These are phyloP conservation scores for Fusarium annulatum DNA, from an alignment of 2,329 filamentous ascomycete species.

Conservation along the genomic window DNA sequence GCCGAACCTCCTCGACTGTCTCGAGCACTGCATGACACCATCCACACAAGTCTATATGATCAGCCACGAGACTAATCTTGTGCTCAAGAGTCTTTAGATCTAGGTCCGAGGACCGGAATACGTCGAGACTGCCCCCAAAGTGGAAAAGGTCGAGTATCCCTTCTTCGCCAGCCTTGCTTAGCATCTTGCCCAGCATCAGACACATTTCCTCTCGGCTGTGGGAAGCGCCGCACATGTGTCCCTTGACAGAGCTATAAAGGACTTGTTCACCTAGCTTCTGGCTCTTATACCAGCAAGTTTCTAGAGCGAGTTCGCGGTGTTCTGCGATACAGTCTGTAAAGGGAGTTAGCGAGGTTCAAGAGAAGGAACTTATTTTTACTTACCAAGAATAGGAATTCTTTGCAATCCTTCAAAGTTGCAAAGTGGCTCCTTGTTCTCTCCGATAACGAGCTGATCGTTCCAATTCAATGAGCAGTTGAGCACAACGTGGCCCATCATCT, in stretches of 20 bases:
- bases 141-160: slow-evolving; percentile 20
- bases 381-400: slow-evolving; percentile 20
- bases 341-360: neutral
- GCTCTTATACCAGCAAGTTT: slow-evolving; percentile 16
- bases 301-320: slow-evolving; percentile 11
- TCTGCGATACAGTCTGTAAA: slow-evolving; percentile 16
- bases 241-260: slow-evolving; percentile 3
- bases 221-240: neutral
- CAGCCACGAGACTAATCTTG: slow-evolving; percentile 5
- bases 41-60: slow-evolving; percentile 16
- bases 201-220: slow-evolving; percentile 2
- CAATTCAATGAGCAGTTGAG: neutral
- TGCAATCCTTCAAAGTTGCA: neutral
- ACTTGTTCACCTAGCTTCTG: slow-evolving; percentile 9
- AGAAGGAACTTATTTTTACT: neutral
- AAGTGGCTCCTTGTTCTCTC: neutral
- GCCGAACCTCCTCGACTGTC: neutral
- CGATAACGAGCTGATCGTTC: slow-evolving; percentile 9
- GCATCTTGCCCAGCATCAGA: slow-evolving; percentile 21
- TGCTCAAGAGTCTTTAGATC: neutral
- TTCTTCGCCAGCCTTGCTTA: slow-evolving; percentile 17
- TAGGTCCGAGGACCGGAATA: neutral
- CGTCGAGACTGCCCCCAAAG: neutral
- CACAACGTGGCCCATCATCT: neutral
- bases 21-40: slow-evolving; percentile 1